phyloP scores from a whole-genome alignment of 805 yeast genomes.

The Candida verbasci region DNA sequence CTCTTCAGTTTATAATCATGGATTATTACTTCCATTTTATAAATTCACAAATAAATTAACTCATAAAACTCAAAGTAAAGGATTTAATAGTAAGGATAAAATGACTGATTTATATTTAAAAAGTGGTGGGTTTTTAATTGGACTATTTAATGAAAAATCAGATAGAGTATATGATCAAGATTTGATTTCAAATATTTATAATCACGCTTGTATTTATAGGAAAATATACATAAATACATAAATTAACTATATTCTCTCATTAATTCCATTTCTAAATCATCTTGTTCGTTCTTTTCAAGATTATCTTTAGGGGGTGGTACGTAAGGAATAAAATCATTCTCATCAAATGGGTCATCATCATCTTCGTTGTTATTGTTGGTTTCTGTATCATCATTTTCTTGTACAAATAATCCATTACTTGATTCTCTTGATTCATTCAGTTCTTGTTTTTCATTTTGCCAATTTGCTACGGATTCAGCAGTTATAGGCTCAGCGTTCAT shows the following conservation, averaged over 20 bases:
- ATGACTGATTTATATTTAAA: conserved; percentile 42
- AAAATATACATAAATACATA: conserved; percentile 34
- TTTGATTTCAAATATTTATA: conserved; percentile 42
- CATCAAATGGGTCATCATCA: conserved; percentile 19
- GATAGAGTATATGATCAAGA: conserved; percentile 23
- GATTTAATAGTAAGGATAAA: conserved; percentile 8
- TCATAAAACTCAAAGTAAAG: conserved; percentile 19
- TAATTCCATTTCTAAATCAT: conserved; percentile 29
- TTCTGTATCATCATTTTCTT: conserved; percentile 22
- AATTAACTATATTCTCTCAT: conserved; percentile 38
- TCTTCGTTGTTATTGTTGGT: conserved; percentile 15
- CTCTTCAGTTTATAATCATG: conserved; percentile 38
- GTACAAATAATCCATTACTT: conserved; percentile 25
- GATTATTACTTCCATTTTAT: conserved; percentile 51
- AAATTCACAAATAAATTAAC: conserved; percentile 41
- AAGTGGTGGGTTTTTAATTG: conserved; percentile 51
- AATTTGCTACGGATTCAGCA: neutral
- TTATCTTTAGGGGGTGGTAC: conserved; percentile 9
- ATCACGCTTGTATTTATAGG: conserved; percentile 45
- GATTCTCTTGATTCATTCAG: neutral
- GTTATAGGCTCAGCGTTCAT: conserved; percentile 15
- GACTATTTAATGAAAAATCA: conserved; percentile 34
- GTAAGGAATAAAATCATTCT: conserved; percentile 14
- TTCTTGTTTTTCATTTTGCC: neutral
- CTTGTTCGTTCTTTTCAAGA: conserved; percentile 24